Evolutionary conservation across 2,329 filamentous ascomycete species (phyloP), one percentile per base, ranked within the genome.

Genomic region (Cadophora sp.): DNA sequence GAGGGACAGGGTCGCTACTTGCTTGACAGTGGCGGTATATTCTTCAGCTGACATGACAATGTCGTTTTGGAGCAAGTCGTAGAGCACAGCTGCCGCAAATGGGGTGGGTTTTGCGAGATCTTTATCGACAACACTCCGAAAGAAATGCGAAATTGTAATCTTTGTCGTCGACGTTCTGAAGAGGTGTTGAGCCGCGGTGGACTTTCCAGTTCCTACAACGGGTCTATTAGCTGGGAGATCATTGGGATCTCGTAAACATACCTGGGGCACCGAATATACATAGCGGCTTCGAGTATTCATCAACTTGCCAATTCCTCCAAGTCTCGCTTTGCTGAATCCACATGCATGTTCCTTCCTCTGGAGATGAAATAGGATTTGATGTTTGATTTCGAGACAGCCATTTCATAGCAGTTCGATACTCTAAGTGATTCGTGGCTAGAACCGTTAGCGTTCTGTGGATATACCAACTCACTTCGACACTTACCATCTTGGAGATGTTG

Each of bases 31-130:
- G 1, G 22, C 30, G 24, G 22, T 11, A 30, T 27, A 51, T 20
- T 13, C 48, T 22, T 30, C 14, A 4, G 48, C 30, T 7, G 22
- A 51, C 48, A 30, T 51, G 22, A 51, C 48, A 1, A 27, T 51
- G 18, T 51, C 48, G 22, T 51, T 13, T 30, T 51, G 48, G 24
- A 51, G 48, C 22, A 51, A 51, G 22, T 51, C 13, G 16, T 30
- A 30, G 22, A 51, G 48, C 22, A 51, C 13, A 51, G 48, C 48
- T 27, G 48, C 48, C 16, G 48, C 48, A 30, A 51, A 51, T 51
- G 48, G 22, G 3, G 48, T 51, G 48, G 48, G 14, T 30, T 51
- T 51, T 27, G 48, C 48, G 4, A 51, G 48, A 30, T 51, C 22
- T 3, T 51, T 30, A 16, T 20, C 30, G 11, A 51, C 30, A 24